Evolutionary conservation across 1,284 basidiomycete genomes (phyloP).

Genomic region (Austropuccinia psidii): DNA sequence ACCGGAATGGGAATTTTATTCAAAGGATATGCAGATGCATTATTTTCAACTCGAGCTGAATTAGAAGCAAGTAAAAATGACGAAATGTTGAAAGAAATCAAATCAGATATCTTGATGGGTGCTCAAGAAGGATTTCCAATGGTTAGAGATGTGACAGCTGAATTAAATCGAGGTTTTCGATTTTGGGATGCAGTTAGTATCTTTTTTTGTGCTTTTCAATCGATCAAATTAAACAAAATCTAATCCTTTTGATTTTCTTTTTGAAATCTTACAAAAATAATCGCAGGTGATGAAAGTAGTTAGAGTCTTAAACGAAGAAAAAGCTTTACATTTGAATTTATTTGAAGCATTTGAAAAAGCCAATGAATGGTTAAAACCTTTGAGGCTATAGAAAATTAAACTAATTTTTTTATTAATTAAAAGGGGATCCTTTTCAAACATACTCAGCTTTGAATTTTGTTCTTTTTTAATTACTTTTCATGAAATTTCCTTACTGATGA

Average conservation of each 20-base stretch:
- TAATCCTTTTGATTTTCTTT: background rate
- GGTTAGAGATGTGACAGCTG: slow-evolving; percentile 72
- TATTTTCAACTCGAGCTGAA: slow-evolving; percentile 39
- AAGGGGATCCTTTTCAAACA: no score
- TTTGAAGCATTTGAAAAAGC: slow-evolving; percentile 91
- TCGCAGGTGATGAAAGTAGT: slow-evolving; percentile 75
- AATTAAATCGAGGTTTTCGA: slow-evolving; percentile 90
- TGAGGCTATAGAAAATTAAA: slow-evolving; percentile 37
- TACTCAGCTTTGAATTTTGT: no score
- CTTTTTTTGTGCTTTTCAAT: slow-evolving; percentile 36
- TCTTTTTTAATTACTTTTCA: no score
- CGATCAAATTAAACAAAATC: background rate
- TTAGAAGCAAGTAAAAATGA: slow-evolving; percentile 64
- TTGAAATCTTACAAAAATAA: background rate
- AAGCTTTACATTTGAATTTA: slow-evolving; percentile 66
- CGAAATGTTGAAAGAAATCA: slow-evolving; percentile 61
- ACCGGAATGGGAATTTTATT: slow-evolving; percentile 95
- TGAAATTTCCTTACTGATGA: no score
- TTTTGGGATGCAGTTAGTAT: slow-evolving; percentile 91
- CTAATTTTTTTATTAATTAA: no score
- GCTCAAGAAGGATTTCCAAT: slow-evolving; percentile 87
- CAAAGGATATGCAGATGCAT: slow-evolving; percentile 58
- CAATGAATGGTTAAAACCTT: slow-evolving; percentile 74
- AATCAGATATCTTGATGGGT: slow-evolving; percentile 51
- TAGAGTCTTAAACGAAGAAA: slow-evolving; percentile 67